Conservation (phyloP, 2,329 filamentous ascomycete genomes). For the Pseudogymnoascus sp. region DNA sequence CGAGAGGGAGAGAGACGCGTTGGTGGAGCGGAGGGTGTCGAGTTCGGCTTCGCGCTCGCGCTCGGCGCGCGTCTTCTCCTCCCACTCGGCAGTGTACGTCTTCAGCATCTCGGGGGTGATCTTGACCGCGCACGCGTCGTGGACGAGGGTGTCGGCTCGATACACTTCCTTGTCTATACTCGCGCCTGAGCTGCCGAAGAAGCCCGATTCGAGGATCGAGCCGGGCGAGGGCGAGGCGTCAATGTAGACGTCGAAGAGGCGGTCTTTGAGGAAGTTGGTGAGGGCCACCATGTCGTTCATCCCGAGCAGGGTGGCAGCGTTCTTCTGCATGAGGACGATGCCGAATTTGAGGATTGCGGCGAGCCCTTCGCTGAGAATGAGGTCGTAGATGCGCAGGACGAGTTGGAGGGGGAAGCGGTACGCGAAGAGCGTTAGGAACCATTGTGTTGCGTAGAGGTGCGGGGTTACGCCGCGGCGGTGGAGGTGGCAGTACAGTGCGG, state of each 20-base stretch:
- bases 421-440: conserved; percentile 97
- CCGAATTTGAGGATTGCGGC: conserved; percentile 92
- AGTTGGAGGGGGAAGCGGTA: conserved; percentile 96
- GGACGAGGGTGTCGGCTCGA: conserved; percentile 84
- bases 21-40: conserved; percentile 61
- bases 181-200: conserved; percentile 89
- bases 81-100: conserved; percentile 79
- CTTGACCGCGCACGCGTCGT: conserved; percentile 82
- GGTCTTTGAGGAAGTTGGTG: conserved; percentile 86
- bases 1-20: conserved; percentile 60
- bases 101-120: conserved; percentile 78
- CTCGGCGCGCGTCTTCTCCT: conserved; percentile 77
- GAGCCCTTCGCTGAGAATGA: conserved; percentile 88
- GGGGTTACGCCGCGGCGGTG: conserved; percentile 80
- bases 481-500: conserved; percentile 89
- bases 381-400: conserved; percentile 90
- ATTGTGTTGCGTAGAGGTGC: conserved; percentile 94
- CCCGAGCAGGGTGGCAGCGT: conserved; percentile 64
- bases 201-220: conserved; percentile 89
- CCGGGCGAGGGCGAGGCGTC: conserved; percentile 88
- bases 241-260: conserved; percentile 93
- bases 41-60: conserved; percentile 78
- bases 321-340: conserved; percentile 93
- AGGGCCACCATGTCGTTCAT: conserved; percentile 90
- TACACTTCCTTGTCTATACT: conserved; percentile 93